Conservation (phyloP, 1,284 basidiomycete species). For the Pseudomicrostroma phylloplanum region DNA sequence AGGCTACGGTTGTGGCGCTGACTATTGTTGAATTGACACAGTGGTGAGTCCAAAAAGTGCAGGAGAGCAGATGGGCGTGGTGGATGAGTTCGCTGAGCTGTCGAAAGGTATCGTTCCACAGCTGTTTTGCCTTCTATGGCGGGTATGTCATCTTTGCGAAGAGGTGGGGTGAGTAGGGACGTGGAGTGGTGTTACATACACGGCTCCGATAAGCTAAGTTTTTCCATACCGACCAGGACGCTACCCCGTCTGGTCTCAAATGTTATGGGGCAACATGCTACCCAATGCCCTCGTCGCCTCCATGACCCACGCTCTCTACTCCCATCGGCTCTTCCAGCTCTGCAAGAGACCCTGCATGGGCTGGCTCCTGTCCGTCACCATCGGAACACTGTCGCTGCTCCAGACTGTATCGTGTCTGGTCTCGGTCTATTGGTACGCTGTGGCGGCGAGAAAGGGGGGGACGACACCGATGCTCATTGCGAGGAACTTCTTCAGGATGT, state of each 20-base stretch:
- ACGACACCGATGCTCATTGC: not conserved
- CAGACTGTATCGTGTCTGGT: not conserved
- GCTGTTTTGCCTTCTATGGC: slow-evolving; percentile 5
- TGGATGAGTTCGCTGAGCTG: not conserved
- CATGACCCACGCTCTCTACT: slow-evolving; percentile 1
- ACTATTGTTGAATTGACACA: not conserved
- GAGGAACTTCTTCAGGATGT: not conserved
- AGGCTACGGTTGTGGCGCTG: not conserved
- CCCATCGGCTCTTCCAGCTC: not conserved
- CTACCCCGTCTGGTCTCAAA: not conserved
- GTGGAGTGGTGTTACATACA: not conserved
- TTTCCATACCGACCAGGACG: not conserved
- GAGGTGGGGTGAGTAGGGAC: not conserved
- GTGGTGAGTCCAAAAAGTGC: not conserved
- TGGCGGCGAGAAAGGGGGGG: not conserved
- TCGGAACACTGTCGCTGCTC: not conserved
- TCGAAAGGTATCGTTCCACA: not conserved
- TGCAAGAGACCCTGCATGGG: not conserved
- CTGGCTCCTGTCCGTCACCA: slow-evolving; percentile 1
- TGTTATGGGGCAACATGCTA: slow-evolving; percentile 5
- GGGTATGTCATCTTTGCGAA: not conserved
- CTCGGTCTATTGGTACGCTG: not conserved
- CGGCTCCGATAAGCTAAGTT: not conserved
- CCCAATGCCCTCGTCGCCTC: not conserved
- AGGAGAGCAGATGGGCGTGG: too few relatives aligned